Conservation (phyloP, 2,329 filamentous ascomycete genomes). For the Ophioceras dolichostomum region DNA sequence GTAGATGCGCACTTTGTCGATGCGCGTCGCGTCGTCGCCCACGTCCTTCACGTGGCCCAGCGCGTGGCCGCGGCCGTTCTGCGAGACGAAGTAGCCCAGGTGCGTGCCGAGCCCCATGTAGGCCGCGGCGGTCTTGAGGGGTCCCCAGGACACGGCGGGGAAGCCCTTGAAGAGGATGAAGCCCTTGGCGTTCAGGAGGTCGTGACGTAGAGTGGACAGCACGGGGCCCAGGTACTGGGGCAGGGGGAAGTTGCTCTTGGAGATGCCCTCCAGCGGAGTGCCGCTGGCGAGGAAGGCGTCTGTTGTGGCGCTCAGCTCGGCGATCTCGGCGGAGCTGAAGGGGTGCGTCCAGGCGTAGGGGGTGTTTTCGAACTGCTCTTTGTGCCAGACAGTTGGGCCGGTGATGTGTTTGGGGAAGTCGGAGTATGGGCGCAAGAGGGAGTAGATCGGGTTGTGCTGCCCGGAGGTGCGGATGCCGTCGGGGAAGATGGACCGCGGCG, state of each 20-base stretch:
- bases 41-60: slow-evolving; percentile 85
- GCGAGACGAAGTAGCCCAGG: slow-evolving; percentile 76
- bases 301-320: slow-evolving; percentile 52
- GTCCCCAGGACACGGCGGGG: slow-evolving; percentile 63
- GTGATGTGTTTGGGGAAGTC: slow-evolving; percentile 60
- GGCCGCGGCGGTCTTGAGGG: slow-evolving; percentile 70
- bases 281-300: slow-evolving; percentile 56
- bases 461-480: slow-evolving; percentile 45
- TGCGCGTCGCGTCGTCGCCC: slow-evolving; percentile 68
- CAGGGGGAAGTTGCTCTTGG: slow-evolving; percentile 29
- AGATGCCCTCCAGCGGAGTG: slow-evolving; percentile 59
- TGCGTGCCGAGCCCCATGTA: slow-evolving; percentile 85
- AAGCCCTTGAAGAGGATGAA: slow-evolving; percentile 86
- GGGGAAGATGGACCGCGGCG: slow-evolving; percentile 26
- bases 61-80: slow-evolving; percentile 76
- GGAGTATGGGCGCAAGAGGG: slow-evolving; percentile 52
- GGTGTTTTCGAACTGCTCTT: slow-evolving; percentile 47
- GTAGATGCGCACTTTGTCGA: slow-evolving; percentile 82
- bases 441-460: slow-evolving; percentile 58
- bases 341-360: slow-evolving; percentile 62
- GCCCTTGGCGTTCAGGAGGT: slow-evolving; percentile 65
- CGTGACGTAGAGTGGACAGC: slow-evolving; percentile 23
- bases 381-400: slow-evolving; percentile 62
- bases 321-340: slow-evolving; percentile 54
- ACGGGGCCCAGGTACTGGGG: slow-evolving; percentile 23